Conservation (phyloP, 228 moss, liverwort and hornwort genomes). For the Sphagnum magellanicum region DNA sequence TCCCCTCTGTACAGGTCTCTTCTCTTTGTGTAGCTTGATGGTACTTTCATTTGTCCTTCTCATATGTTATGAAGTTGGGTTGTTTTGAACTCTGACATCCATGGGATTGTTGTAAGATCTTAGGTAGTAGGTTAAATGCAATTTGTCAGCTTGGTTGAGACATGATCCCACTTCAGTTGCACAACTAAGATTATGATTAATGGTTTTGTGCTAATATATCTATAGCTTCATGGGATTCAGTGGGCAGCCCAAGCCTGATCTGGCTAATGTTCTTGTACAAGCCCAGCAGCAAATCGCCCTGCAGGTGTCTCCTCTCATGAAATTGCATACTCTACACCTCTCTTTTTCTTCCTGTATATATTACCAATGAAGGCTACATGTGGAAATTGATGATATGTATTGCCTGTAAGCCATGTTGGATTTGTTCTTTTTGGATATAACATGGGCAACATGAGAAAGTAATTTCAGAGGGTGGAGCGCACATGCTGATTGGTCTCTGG, state of each 20-base stretch:
- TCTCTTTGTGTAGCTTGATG: background rate
- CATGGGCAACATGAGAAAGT: slow-evolving; percentile 1
- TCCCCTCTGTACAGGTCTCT: background rate
- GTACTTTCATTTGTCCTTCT: too few species aligned
- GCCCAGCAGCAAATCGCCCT: slow-evolving; percentile 59
- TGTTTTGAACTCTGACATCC: too few species aligned
- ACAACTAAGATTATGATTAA: slow-evolving; percentile 3
- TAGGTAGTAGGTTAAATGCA: background rate
- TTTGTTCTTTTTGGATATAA: background rate
- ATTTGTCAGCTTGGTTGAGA: background rate
- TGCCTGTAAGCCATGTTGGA: background rate
- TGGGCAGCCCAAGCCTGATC: slow-evolving; percentile 64
- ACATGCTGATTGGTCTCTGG: slow-evolving; percentile 2
- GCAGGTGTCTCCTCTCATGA: slow-evolving; percentile 23
- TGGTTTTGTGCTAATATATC: slow-evolving; percentile 2
- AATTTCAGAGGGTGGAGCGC: slow-evolving; percentile 4
- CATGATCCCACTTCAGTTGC: slow-evolving; percentile 11
- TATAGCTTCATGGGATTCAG: slow-evolving; percentile 15
- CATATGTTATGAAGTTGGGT: background rate
- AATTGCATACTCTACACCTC: background rate
- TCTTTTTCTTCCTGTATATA: background rate
- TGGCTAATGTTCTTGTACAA: slow-evolving; percentile 55
- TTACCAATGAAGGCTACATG: slow-evolving; percentile 3
- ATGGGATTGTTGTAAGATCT: background rate
- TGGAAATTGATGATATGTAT: background rate